Evolutionary conservation across 306 rosid species (phyloP), one percentile per base, ranked within the genome.

Genomic region (Trifolium fragiferum): DNA sequence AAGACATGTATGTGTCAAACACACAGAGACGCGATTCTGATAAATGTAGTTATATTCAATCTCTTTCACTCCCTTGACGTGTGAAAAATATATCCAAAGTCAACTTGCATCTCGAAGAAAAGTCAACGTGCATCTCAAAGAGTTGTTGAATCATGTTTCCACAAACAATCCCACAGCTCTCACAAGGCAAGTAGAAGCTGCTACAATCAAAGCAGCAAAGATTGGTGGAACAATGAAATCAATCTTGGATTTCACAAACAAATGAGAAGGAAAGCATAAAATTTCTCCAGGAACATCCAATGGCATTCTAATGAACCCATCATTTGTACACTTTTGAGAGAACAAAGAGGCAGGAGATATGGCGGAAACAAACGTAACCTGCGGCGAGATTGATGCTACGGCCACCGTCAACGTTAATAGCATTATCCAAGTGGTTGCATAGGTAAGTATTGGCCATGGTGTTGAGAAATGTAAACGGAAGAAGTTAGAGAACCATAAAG

Each of bases 181-280:
- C 2, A 91, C 88, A 9, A 90, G 23, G 25, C 78, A 88, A 38
- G 93, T 88, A 27, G 93, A 94, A 27, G 89, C 90, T 15, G 94
- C 90, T 16, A 91, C 98, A 44, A 88, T 87, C 0, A 79, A 77
- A 0, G 93, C 96, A 1, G 98, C 94, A 35, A 91, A 91, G 23
- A 91, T 53, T 0, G 96, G 94, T 10, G 96, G 97, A 40, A 90
- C 93, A 6, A 91, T 70, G 5, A 88, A 61, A 71, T 93, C 98
- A 75, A 88, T 16, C 64, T 70, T 82, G 6, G 96, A 88, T 75
- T 73, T 87, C 10, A 72, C 13, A 58, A 94, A 90, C 35, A 85
- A 63, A 12, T 60, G 79, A n/a, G 97, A 71, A 37, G 98, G 95
- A 44, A 90, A 74, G 80, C 95, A 94, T 12, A 94, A 61, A 12